phyloP scores from a whole-genome alignment of 2,329 filamentous ascomycete genomes.

The Pseudogymnoascus sp. region DNA sequence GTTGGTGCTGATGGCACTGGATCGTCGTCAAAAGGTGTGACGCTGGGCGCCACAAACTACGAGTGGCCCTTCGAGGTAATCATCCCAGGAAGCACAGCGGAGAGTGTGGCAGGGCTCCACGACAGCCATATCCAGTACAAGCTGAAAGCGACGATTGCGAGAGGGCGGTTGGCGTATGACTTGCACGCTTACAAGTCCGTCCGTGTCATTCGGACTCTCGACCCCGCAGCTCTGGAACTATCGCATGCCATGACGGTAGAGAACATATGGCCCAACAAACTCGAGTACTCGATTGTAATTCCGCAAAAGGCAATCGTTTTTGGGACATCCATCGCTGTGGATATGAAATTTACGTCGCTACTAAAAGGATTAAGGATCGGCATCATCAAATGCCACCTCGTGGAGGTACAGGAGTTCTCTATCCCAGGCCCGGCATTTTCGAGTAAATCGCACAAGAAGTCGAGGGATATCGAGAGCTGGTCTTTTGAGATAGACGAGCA shows the following conservation, averaged over 20 bases:
- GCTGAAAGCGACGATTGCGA: slow-evolving; percentile 80
- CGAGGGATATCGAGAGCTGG: slow-evolving; percentile 58
- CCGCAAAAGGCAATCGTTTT: slow-evolving; percentile 93
- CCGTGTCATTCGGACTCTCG: slow-evolving; percentile 69
- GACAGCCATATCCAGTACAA: slow-evolving; percentile 86
- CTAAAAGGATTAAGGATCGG: slow-evolving; percentile 83
- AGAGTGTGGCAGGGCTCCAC: slow-evolving; percentile 83
- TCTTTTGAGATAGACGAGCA: slow-evolving; percentile 47
- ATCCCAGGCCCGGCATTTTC: slow-evolving; percentile 40
- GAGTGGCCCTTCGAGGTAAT: slow-evolving; percentile 74
- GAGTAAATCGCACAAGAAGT: slow-evolving; percentile 53
- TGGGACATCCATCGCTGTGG: slow-evolving; percentile 74
- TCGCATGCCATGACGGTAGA: slow-evolving; percentile 90
- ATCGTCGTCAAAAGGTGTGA: slow-evolving; percentile 43
- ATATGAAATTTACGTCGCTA: slow-evolving; percentile 81
- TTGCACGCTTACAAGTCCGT: slow-evolving; percentile 72
- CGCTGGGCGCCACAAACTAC: slow-evolving; percentile 67
- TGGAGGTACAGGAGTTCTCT: slow-evolving; percentile 69
- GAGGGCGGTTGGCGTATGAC: slow-evolving; percentile 85
- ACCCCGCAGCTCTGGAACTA: slow-evolving; percentile 68
- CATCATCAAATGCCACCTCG: slow-evolving; percentile 70
- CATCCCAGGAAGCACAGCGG: slow-evolving; percentile 65
- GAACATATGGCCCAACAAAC: slow-evolving; percentile 96
- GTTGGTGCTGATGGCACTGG: slow-evolving; percentile 43
- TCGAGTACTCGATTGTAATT: slow-evolving; percentile 89